These are phyloP conservation scores for Pyrus communis DNA, from an alignment of 306 rosid species.

Conservation along the genomic window DNA sequence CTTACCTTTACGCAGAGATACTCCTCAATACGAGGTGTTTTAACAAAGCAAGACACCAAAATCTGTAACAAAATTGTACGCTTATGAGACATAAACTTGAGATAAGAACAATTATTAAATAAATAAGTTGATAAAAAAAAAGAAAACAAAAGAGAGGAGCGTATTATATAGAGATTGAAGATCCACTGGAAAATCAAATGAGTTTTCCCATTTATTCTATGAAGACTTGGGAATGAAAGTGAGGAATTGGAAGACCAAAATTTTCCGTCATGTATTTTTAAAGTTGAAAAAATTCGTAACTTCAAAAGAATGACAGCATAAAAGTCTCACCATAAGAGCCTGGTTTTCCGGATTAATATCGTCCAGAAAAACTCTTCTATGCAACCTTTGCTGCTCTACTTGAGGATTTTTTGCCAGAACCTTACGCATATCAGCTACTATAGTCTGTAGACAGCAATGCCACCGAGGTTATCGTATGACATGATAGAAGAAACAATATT, in stretches of 20 bases:
- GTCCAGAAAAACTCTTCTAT: conserved; percentile 90
- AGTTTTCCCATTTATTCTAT: background rate
- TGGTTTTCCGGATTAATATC: conserved; percentile 71
- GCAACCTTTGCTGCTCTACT: conserved; percentile 98
- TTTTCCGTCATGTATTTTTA: background rate
- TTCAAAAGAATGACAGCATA: background rate
- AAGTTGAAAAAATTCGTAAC: background rate
- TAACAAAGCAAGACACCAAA: conserved; percentile 92
- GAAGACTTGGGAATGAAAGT: background rate
- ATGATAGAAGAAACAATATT: conserved; percentile 13
- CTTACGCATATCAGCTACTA: conserved; percentile 98
- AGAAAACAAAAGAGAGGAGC: background rate
- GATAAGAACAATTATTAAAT: background rate
- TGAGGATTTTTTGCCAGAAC: conserved; percentile 94
- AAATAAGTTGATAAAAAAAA: background rate
- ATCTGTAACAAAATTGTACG: conserved; percentile 46
- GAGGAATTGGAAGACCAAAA: background rate
- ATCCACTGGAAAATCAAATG: background rate
- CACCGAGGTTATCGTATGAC: conserved; percentile 14
- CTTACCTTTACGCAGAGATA: conserved; percentile 89
- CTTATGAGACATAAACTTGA: background rate
- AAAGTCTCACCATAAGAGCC: conserved; percentile 66
- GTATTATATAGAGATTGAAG: background rate
- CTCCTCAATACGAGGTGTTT: conserved; percentile 91
- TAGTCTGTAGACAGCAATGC: conserved; percentile 41